These are phyloP conservation scores for Neonectria faginata DNA, from an alignment of 2,329 filamentous ascomycete species.

Conservation along the genomic window DNA sequence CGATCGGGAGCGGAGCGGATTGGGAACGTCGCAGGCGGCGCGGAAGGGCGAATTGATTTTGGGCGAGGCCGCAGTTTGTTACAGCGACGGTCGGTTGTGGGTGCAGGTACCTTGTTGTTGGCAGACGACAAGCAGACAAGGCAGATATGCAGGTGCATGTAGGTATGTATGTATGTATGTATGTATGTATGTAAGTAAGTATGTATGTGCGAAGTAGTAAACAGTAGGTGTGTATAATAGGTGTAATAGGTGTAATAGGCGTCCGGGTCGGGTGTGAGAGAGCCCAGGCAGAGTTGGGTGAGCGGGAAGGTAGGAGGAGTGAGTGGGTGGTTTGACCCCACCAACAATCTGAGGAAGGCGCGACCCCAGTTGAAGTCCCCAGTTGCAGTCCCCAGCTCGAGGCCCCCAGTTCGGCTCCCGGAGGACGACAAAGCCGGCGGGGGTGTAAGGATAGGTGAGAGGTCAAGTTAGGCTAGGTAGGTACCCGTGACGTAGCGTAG, in stretches of 20 bases:
- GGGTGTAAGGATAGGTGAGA: neutral
- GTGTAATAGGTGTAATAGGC: slow-evolving; percentile 19
- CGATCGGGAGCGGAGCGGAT: slow-evolving; percentile 22
- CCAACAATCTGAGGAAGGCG: slow-evolving; percentile 29
- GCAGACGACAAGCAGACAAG: slow-evolving; percentile 6
- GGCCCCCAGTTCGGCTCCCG: neutral
- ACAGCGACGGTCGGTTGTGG: slow-evolving; percentile 13
- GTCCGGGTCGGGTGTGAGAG: slow-evolving; percentile 28
- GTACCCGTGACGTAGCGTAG: slow-evolving; percentile 30
- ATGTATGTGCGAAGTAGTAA: neutral
- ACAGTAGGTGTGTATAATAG: slow-evolving; percentile 4
- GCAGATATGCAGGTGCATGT: slow-evolving; percentile 20
- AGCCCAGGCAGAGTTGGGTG: slow-evolving; percentile 23
- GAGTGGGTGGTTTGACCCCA: slow-evolving; percentile 34
- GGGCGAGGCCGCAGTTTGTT: slow-evolving; percentile 17
- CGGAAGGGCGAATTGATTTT: slow-evolving; percentile 28
- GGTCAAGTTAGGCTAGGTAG: slow-evolving; percentile 17
- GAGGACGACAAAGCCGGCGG: slow-evolving; percentile 8
- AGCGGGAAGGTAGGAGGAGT: slow-evolving; percentile 24
- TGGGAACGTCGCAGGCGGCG: slow-evolving; percentile 30
- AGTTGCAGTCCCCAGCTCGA: neutral
- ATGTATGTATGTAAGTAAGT: slow-evolving; percentile 10
- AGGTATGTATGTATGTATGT: slow-evolving; percentile 1
- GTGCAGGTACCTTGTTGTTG: neutral
- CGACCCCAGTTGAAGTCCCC: slow-evolving; percentile 15